phyloP scores from a whole-genome alignment of 2,329 filamentous ascomycete species.

The Phoma sp. region DNA sequence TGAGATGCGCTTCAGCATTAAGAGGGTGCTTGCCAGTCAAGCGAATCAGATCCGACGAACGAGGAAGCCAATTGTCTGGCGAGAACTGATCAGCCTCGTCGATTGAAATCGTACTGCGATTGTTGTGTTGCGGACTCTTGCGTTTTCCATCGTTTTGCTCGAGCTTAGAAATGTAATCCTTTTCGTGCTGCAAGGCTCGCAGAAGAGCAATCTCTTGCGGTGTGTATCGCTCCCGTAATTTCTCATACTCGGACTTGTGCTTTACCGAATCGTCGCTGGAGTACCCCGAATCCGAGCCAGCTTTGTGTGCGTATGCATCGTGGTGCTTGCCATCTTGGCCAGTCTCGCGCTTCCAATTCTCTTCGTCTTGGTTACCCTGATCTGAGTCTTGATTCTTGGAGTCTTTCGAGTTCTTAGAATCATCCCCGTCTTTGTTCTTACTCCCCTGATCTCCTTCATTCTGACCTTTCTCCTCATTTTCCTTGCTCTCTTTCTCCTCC shows the following conservation, averaged over 20 bases:
- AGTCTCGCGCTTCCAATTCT: conserved; percentile 28
- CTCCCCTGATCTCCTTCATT: conserved; percentile 24
- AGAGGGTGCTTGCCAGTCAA: conserved; percentile 61
- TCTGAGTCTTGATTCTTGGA: neutral
- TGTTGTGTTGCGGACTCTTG: conserved; percentile 45
- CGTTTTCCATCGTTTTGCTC: conserved; percentile 54
- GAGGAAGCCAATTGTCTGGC: conserved; percentile 62
- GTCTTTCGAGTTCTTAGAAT: neutral
- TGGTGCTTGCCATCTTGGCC: conserved; percentile 47
- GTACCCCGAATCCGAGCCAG: conserved; percentile 21
- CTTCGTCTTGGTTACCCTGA: conserved; percentile 34
- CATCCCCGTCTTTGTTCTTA: neutral
- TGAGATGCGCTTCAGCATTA: conserved; percentile 57
- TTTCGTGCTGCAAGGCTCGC: conserved; percentile 54
- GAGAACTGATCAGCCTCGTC: conserved; percentile 60
- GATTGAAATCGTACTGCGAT: conserved; percentile 46
- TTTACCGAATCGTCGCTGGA: conserved; percentile 27
- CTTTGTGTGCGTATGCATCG: conserved; percentile 42
- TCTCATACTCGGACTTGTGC: conserved; percentile 33
- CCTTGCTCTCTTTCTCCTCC: conserved; percentile 18
- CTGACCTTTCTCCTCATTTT: conserved; percentile 33
- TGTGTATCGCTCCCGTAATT: conserved; percentile 47
- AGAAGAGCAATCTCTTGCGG: conserved; percentile 49
- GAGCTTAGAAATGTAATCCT: conserved; percentile 50
- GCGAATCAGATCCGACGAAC: conserved; percentile 55